Evolutionary conservation across 208 protist genomes (phyloP).

Genomic region (Angomonas deanei): DNA sequence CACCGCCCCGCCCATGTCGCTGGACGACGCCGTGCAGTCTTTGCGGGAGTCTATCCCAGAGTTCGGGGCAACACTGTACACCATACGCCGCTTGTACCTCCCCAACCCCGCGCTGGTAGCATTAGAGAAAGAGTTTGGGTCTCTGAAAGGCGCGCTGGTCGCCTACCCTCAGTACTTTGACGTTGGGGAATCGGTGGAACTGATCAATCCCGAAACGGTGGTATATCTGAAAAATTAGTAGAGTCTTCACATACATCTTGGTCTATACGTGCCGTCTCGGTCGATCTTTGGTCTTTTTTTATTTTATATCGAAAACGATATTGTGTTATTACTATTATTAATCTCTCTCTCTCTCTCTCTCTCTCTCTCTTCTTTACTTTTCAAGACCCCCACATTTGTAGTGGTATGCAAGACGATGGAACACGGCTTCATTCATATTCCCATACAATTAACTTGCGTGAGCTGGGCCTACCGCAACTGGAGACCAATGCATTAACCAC

Average conservation of each 20-base stretch:
- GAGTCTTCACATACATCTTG: not conserved
- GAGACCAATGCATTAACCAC: too few species aligned
- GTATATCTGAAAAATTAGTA: not conserved
- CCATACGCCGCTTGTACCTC: slow-evolving; percentile 41
- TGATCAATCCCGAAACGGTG: not conserved
- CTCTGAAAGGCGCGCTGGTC: slow-evolving; percentile 25
- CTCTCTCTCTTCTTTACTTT: too few species aligned
- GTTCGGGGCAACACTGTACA: slow-evolving; percentile 47
- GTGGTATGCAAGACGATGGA: too few species aligned
- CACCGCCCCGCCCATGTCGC: slow-evolving; percentile 18
- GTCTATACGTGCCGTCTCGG: too few species aligned
- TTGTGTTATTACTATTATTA: too few species aligned
- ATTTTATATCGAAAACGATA: too few species aligned
- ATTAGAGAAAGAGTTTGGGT: slow-evolving; percentile 55
- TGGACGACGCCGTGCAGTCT: slow-evolving; percentile 70
- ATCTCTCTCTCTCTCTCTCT: too few species aligned
- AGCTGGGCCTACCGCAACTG: too few species aligned
- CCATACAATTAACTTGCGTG: too few species aligned
- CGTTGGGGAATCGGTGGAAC: not conserved
- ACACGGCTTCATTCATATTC: too few species aligned
- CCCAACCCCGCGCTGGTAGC: slow-evolving; percentile 20
- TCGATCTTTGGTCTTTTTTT: too few species aligned
- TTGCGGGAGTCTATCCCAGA: slow-evolving; percentile 53
- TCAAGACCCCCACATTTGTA: too few species aligned
- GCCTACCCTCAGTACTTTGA: slow-evolving; percentile 76